Evolutionary conservation across 164 flowering plant species (phyloP).

Genomic region (Aristolochia fimbriata): DNA sequence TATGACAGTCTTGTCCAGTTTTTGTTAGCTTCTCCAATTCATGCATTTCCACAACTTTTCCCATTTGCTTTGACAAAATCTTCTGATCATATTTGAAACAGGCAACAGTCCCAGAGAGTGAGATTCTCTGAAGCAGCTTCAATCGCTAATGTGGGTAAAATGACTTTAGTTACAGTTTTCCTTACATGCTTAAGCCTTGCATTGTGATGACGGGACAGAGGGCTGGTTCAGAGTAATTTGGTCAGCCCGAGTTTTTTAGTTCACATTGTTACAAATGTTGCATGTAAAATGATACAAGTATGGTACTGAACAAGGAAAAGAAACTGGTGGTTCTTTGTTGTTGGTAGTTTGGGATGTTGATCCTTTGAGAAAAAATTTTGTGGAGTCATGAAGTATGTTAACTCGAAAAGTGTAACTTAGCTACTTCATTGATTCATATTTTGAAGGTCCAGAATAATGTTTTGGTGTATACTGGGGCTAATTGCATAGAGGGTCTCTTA

Average conservation of each 20-base stretch:
- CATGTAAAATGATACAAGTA: no score
- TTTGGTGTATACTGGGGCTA: no score
- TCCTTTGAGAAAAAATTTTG: no score
- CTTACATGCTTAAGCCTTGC: slow-evolving; percentile 11
- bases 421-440: no score
- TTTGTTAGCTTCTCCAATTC: background rate
- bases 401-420: no score
- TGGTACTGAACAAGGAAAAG: no score
- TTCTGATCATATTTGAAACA: slow-evolving; percentile 12
- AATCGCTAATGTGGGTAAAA: slow-evolving; percentile 9
- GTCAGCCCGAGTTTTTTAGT: background rate
- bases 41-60: background rate
- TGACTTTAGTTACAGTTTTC: slow-evolving; percentile 17
- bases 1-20: background rate
- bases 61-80: background rate
- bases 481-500: no score
- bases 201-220: background rate
- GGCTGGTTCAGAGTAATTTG: background rate
- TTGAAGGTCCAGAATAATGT: no score
- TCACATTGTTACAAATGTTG: background rate
- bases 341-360: no score
- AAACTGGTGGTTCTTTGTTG: no score
- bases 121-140: slow-evolving; percentile 39
- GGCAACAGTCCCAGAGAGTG: slow-evolving; percentile 53
- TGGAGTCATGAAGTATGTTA: no score